Evolutionary conservation across 2,329 filamentous ascomycete species (phyloP), one percentile per base, ranked within the genome.

Genomic region (Fusarium continuum): DNA sequence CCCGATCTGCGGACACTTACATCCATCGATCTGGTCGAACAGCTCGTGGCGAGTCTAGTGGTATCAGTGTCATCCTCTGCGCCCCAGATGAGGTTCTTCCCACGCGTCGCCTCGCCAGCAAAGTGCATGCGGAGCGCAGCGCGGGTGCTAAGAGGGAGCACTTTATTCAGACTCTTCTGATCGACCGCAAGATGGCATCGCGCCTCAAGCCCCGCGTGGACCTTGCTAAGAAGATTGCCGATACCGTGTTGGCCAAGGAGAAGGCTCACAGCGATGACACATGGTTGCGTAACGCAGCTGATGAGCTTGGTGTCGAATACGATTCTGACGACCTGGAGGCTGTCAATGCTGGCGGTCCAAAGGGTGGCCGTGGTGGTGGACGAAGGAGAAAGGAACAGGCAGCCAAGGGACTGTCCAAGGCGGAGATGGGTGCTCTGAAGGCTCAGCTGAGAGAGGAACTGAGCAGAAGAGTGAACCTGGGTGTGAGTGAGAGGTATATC

Each of bases 1-100:
- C 95, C 2, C 90, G 93, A 54, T 84, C 92, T 1, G 95, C 95
- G 28, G 94, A 98, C 75, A 90, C 90, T 41, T 99, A 99, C 73
- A 93, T 99, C 13, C 95, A 99, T 74, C 89, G 95, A 20, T 97
- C 95, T 2, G 95, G 95, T 11, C 91, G 95, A 65, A 98, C 95
- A 1, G 95, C 95, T 3, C 91, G 95, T 72, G 94, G 91, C 4
- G 85, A 89, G 17, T 86, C 86, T 11, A 86, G 84, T 0, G 95
- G 95, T 31, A 85, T 91, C 29, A 96, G 92, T 70, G 88, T 99
- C 54, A 81, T 99, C 5, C 87, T 99, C 47, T 98, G 95, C 72
- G 88, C 90, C 0, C 94, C 95, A 0, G 94, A 98, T 57, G 95
- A 99, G 79, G 92, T 96, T 2, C 84, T 88, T 3, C 91, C 92